A percentile compares a stretch with the other conserved stretches of the same genome.
These are phyloP conservation scores for Gymnopus androsaceus DNA, from an alignment of 1,284 basidiomycete species.

Conservation along the genomic window DNA sequence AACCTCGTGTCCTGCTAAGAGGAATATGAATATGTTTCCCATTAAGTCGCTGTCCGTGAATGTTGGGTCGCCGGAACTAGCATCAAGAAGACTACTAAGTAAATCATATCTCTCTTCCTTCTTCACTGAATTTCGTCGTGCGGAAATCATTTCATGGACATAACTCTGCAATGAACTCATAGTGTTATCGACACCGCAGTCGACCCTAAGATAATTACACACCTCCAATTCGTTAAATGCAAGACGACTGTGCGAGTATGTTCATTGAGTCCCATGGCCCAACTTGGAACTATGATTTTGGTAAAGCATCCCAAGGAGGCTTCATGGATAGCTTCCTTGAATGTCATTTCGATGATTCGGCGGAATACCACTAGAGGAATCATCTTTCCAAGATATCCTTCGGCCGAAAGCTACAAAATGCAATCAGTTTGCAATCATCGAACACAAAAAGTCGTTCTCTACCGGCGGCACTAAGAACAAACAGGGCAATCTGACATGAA, in stretches of 20 bases:
- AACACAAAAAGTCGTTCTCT: background rate
- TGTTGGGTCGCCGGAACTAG: constrained; percentile 41
- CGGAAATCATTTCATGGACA: constrained; percentile 57
- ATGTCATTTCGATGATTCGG: constrained; percentile 53
- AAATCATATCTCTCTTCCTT: constrained; percentile 53
- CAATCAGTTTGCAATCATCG: background rate
- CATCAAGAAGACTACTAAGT: constrained; percentile 55
- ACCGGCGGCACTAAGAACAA: constrained; percentile 59
- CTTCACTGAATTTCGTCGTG: constrained; percentile 40
- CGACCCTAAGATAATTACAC: constrained; percentile 14
- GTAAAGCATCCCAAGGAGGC: constrained; percentile 46
- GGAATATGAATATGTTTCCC: constrained; percentile 62
- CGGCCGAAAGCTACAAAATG: constrained; percentile 57
- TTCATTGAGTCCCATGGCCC: constrained; percentile 44
- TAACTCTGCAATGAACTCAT: constrained; percentile 39
- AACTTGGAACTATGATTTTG: constrained; percentile 46
- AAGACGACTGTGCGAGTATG: constrained; percentile 35
- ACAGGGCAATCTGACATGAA: constrained; percentile 49
- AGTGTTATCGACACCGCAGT: background rate
- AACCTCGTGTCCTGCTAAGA: constrained; percentile 65
- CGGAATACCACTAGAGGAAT: constrained; percentile 39
- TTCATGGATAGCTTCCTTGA: constrained; percentile 55
- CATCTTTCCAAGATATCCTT: constrained; percentile 52
- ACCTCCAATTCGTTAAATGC: constrained; percentile 56
- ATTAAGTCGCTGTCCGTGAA: constrained; percentile 53